Evolutionary conservation across 2,329 filamentous ascomycete genomes (phyloP).

Genomic region (Teratosphaeria pseudoeucalypti): DNA sequence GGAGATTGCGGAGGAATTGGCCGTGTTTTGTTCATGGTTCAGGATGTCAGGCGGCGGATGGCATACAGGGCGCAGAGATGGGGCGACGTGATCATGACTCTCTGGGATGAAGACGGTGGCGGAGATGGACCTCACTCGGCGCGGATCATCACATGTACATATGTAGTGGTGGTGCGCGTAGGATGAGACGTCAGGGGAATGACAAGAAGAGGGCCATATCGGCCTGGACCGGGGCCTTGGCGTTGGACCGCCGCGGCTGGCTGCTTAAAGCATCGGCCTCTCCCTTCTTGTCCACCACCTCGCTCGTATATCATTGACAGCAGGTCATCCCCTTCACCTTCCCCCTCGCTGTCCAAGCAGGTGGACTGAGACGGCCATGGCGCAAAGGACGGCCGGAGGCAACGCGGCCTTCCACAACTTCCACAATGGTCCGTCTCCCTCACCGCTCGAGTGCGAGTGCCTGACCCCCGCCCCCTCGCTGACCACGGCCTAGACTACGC

Average conservation of each 20-base stretch:
- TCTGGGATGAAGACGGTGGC: not conserved
- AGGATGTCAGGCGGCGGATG: too few species aligned
- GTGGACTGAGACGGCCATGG: constrained; percentile 11
- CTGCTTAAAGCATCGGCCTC: not conserved
- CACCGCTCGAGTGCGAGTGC: not conserved
- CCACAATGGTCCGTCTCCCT: constrained; percentile 5
- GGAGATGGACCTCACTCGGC: not conserved
- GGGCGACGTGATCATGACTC: not conserved
- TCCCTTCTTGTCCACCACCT: not conserved
- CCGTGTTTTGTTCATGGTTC: too few species aligned
- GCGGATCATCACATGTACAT: too few species aligned
- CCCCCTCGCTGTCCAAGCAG: not conserved
- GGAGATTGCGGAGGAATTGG: not conserved
- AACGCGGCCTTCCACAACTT: constrained; percentile 68
- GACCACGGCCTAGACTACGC: constrained; percentile 52
- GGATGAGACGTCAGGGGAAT: not conserved
- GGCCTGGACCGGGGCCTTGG: not conserved
- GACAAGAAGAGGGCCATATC: not conserved
- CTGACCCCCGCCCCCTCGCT: not conserved
- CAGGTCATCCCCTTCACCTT: not conserved
- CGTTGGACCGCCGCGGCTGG: not conserved
- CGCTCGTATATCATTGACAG: not conserved
- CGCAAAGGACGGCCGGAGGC: constrained; percentile 45
- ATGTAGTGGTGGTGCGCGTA: not conserved
- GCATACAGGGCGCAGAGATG: not conserved